Percentiles rank a stretch among this genome's conserved stretches.
Conservation (phyloP, 2,329 filamentous ascomycete genomes). For the Colletotrichum tropicicola region DNA sequence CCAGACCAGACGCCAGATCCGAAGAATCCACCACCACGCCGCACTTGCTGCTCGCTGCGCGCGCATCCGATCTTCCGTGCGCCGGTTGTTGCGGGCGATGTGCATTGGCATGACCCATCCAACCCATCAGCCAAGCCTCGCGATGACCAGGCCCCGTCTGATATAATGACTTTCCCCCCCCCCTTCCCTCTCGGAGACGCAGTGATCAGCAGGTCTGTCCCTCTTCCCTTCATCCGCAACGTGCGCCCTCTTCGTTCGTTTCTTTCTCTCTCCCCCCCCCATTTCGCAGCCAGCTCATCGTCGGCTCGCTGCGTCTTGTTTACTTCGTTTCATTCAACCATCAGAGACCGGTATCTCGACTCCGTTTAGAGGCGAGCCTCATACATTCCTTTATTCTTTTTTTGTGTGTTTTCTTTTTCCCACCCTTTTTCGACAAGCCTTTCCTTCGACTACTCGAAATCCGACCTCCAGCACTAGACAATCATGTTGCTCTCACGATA, state of each 20-base stretch:
- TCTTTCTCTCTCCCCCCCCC: slow-evolving; percentile 5
- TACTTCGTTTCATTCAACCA: slow-evolving; percentile 12
- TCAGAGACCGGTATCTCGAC: slow-evolving; percentile 32
- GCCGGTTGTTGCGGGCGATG: slow-evolving; percentile 15
- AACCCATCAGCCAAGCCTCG: slow-evolving; percentile 13
- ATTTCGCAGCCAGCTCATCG: slow-evolving; percentile 2
- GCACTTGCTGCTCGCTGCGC: not conserved
- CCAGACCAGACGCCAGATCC: not conserved
- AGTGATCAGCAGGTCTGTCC: slow-evolving; percentile 29
- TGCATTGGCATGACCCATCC: slow-evolving; percentile 2
- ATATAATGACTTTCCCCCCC: slow-evolving; percentile 27
- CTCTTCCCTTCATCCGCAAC: slow-evolving; percentile 20
- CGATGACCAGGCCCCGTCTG: slow-evolving; percentile 3
- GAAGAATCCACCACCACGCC: not conserved
- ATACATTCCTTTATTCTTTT: slow-evolving; percentile 23
- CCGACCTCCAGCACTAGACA: not conserved
- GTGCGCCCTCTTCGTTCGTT: slow-evolving; percentile 23
- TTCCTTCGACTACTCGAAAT: not conserved
- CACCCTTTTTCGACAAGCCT: no score
- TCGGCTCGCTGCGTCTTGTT: slow-evolving; percentile 8
- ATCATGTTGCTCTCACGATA: slow-evolving; percentile 16
- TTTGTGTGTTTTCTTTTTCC: not conserved
- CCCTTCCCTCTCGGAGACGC: not conserved
- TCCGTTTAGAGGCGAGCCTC: slow-evolving; percentile 29
- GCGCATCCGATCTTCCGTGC: slow-evolving; percentile 17